phyloP scores from a whole-genome alignment of 73 alveolate genomes.

The Durusdinium trenchii region DNA sequence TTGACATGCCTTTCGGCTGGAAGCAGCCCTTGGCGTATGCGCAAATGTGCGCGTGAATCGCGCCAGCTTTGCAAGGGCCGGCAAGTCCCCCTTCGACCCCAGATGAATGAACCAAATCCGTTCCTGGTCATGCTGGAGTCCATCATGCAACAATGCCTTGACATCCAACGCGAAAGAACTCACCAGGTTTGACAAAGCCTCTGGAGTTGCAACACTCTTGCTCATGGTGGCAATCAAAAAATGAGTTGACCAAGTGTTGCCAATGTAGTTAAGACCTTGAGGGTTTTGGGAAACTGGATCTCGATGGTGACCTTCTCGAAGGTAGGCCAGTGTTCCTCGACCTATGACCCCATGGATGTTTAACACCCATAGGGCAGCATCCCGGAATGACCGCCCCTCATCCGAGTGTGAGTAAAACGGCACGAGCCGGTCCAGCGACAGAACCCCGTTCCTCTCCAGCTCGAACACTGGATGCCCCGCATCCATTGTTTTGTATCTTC shows the following conservation, averaged over 20 bases:
- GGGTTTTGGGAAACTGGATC: neutral
- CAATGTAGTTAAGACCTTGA: constrained; percentile 7
- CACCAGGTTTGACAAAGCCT: neutral
- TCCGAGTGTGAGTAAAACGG: constrained; percentile 34
- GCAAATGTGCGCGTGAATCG: neutral
- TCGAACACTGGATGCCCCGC: neutral
- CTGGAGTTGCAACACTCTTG: neutral
- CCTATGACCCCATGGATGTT: constrained; percentile 12
- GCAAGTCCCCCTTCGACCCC: constrained; percentile 27
- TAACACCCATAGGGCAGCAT: neutral
- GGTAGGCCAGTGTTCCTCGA: constrained; percentile 1
- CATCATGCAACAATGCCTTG: neutral
- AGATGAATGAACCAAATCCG: neutral
- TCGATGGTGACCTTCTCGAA: neutral
- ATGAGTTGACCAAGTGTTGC: constrained; percentile 36
- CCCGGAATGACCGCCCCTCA: constrained; percentile 37
- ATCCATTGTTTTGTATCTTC: neutral
- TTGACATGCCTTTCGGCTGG: neutral
- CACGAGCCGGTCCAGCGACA: neutral
- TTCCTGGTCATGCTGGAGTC: neutral
- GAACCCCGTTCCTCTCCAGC: neutral
- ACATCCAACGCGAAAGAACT: neutral
- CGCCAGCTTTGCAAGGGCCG: constrained; percentile 26
- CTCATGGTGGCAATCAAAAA: neutral
- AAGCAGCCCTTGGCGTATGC: neutral